Percentiles rank a stretch among this genome's conserved stretches.
phyloP scores from a whole-genome alignment of 1,284 basidiomycete species.

The Rhodofomes roseus region DNA sequence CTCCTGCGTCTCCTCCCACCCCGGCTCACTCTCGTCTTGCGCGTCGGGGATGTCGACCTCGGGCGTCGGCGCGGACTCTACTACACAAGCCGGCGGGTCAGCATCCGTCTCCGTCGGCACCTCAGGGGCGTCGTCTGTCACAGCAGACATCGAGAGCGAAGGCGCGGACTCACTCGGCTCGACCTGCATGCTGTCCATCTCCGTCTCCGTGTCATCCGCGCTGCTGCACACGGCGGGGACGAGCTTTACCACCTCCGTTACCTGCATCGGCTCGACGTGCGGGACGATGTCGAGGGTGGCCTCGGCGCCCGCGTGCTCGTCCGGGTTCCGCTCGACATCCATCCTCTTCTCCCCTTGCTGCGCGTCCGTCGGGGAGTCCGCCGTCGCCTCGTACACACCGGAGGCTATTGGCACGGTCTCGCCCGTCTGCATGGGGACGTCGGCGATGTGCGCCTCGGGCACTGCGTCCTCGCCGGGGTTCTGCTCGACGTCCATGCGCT shows the following conservation, averaged over 20 bases:
- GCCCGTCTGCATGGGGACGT: too few species aligned
- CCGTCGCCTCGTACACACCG: too few species aligned
- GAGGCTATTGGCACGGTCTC: too few species aligned
- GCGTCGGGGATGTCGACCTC: neutral
- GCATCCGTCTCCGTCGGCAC: neutral
- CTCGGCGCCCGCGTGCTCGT: neutral
- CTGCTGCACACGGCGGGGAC: neutral
- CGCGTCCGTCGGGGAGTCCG: too few species aligned
- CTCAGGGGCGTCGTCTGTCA: neutral
- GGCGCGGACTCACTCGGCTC: neutral
- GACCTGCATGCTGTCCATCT: neutral
- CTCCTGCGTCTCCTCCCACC: neutral
- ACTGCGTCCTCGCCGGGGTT: too few species aligned
- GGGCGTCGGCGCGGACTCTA: neutral
- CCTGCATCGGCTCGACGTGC: neutral
- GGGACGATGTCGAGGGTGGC: neutral
- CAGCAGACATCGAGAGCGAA: neutral
- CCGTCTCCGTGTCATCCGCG: neutral
- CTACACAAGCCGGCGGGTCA: neutral
- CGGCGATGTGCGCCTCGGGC: too few species aligned
- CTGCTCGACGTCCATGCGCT: neutral
- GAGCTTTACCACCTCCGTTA: neutral
- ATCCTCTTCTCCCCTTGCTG: too few species aligned
- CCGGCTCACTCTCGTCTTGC: neutral
- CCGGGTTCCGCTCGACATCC: neutral